Percentiles rank a stretch among this genome's conserved stretches.
These are phyloP conservation scores for Xylaria sp. DNA, from an alignment of 495 filamentous ascomycete species.

Conservation along the genomic window DNA sequence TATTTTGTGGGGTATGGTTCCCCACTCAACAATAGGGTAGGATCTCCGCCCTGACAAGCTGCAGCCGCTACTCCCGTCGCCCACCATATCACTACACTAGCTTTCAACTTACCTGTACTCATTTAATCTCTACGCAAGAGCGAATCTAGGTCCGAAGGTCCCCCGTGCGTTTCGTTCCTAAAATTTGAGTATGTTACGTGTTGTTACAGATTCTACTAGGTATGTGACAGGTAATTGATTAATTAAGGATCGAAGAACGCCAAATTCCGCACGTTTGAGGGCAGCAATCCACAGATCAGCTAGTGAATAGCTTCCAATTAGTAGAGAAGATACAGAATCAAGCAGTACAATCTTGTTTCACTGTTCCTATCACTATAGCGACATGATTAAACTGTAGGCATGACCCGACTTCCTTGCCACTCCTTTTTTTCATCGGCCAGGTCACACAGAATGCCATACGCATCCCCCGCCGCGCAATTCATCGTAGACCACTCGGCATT, in stretches of 20 bases:
- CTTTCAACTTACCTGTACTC: too few relatives aligned
- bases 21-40: slow-evolving; percentile 11
- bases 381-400: background rate
- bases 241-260: too few relatives aligned
- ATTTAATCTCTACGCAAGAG: too few relatives aligned
- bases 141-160: too few relatives aligned
- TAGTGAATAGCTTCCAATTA: background rate
- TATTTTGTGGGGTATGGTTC: slow-evolving; percentile 6
- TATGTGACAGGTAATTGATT: too few relatives aligned
- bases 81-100: background rate
- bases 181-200: too few relatives aligned
- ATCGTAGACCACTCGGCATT: background rate
- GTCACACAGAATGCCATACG: background rate
- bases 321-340: background rate
- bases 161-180: too few relatives aligned
- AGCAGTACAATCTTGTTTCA: background rate
- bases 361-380: background rate
- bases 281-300: background rate
- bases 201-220: too few relatives aligned
- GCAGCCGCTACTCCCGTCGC: too few relatives aligned
- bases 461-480: background rate
- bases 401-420: background rate
- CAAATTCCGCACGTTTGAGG: too few relatives aligned
- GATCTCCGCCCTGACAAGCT: slow-evolving; percentile 16
- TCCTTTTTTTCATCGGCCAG: background rate